Conservation (phyloP, 1,139 yeast species). For the Hanseniaspora gamundiae region DNA sequence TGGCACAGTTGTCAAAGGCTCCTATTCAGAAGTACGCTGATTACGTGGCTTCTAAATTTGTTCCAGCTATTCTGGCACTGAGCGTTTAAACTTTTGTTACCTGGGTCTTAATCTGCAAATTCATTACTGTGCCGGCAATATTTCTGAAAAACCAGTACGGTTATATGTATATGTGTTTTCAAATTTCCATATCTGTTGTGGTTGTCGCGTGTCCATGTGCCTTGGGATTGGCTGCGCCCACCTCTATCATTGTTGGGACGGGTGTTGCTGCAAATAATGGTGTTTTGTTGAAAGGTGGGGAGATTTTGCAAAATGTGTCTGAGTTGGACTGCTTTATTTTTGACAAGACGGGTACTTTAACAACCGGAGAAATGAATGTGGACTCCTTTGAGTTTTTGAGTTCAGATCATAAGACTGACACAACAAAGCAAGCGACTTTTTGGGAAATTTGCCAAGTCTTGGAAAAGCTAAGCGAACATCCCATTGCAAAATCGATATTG, state of each 20-base stretch:
- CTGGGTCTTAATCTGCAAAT: slow-evolving; percentile 46
- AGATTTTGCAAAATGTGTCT: slow-evolving; percentile 65
- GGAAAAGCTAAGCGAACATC: slow-evolving; percentile 76
- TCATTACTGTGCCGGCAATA: slow-evolving; percentile 38
- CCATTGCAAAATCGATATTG: slow-evolving; percentile 64
- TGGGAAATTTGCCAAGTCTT: slow-evolving; percentile 54
- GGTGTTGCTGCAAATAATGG: slow-evolving; percentile 92
- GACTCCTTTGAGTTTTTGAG: slow-evolving; percentile 21
- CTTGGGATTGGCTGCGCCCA: slow-evolving; percentile 90
- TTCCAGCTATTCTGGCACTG: slow-evolving; percentile 56
- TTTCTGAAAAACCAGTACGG: slow-evolving; percentile 47
- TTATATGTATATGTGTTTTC: slow-evolving; percentile 54
- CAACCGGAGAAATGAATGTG: slow-evolving; percentile 70
- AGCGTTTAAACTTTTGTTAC: slow-evolving; percentile 52
- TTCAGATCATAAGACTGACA: slow-evolving; percentile 6
- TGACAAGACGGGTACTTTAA: slow-evolving; percentile 94
- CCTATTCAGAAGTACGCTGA: slow-evolving; percentile 90
- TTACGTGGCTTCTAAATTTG: slow-evolving; percentile 72
- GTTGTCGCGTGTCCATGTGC: slow-evolving; percentile 99
- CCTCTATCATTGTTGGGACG: slow-evolving; percentile 98
- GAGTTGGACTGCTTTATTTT: slow-evolving; percentile 58
- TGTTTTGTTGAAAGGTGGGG: slow-evolving; percentile 88
- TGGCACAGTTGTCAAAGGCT: slow-evolving; percentile 80
- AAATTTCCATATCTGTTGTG: slow-evolving; percentile 82
- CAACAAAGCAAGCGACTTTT: slow-evolving; percentile 25